Conservation (phyloP, 2,329 filamentous ascomycete genomes). For the Fusarium goolgardi region DNA sequence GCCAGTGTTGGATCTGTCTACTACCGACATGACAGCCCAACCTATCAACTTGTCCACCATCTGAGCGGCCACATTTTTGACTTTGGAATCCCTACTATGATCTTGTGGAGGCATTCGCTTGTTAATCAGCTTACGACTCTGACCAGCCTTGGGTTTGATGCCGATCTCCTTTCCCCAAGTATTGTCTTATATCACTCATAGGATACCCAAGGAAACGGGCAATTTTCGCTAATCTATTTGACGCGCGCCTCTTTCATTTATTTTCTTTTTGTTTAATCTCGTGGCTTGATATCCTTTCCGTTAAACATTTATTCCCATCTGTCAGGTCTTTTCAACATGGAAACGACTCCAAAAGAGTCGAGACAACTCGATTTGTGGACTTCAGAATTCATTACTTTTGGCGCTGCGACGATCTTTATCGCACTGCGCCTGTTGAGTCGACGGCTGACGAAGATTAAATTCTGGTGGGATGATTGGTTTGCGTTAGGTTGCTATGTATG, state of each 20-base stretch:
- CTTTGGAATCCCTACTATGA: not conserved
- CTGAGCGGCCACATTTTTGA: not conserved
- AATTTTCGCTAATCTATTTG: constrained; percentile 31
- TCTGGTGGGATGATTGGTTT: constrained; percentile 41
- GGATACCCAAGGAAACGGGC: not conserved
- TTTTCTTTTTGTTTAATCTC: not conserved
- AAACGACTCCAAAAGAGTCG: constrained; percentile 11
- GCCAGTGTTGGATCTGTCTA: not conserved
- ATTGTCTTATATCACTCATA: constrained; percentile 23
- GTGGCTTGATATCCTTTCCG: not conserved
- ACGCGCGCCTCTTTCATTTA: constrained; percentile 9
- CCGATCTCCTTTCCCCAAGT: constrained; percentile 12
- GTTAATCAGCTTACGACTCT: constrained; percentile 2
- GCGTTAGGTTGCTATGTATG: constrained; percentile 33
- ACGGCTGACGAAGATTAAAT: constrained; percentile 30
- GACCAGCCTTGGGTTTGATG: constrained; percentile 5
- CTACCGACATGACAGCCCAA: not conserved
- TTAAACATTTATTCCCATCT: not conserved
- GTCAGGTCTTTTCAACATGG: constrained; percentile 7
- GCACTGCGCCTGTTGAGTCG: constrained; percentile 27
- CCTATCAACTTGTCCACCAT: not conserved
- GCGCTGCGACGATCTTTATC: constrained; percentile 31
- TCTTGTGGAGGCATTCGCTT: constrained; percentile 6
- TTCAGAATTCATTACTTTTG: constrained; percentile 29
- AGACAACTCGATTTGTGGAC: constrained; percentile 37